These are phyloP conservation scores for Chrysanthemum lavandulifolium DNA, from an alignment of 129 eudicot species.

Conservation along the genomic window DNA sequence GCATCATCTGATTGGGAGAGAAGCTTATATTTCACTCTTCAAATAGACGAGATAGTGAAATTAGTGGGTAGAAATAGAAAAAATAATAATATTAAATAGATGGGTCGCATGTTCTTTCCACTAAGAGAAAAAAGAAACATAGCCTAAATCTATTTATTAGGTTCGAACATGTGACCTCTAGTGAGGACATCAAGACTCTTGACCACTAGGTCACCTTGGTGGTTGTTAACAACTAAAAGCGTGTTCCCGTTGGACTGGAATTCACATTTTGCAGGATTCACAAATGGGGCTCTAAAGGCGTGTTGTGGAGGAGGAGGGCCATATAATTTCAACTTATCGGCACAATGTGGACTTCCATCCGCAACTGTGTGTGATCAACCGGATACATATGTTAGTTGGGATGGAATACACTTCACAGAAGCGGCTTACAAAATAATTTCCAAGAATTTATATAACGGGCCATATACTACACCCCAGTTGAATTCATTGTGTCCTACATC, in stretches of 20 bases:
- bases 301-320: conserved; percentile 49
- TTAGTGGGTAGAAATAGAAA: too few relatives aligned
- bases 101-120: too few relatives aligned
- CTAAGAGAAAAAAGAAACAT: too few relatives aligned
- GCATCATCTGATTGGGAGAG: too few relatives aligned
- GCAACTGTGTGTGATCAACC: conserved; percentile 29
- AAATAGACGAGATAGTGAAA: too few relatives aligned
- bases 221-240: neutral
- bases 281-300: conserved; percentile 24
- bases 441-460: conserved; percentile 17
- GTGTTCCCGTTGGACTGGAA: neutral
- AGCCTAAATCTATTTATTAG: too few relatives aligned
- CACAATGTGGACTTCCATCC: conserved; percentile 22
- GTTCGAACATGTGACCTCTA: too few relatives aligned
- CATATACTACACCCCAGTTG: conserved; percentile 26
- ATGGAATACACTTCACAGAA: conserved; percentile 38
- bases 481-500: conserved; percentile 13
- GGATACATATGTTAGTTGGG: conserved; percentile 30
- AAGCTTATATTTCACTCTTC: too few relatives aligned
- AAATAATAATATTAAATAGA: too few relatives aligned
- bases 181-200: neutral
- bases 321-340: conserved; percentile 26
- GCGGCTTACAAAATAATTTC: conserved; percentile 22
- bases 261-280: conserved; percentile 36
- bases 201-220: too few relatives aligned